Evolutionary conservation across 768 basidiomycete species (phyloP), one percentile per base, ranked within the genome.

Genomic region (Xerocomellus dryophilus): DNA sequence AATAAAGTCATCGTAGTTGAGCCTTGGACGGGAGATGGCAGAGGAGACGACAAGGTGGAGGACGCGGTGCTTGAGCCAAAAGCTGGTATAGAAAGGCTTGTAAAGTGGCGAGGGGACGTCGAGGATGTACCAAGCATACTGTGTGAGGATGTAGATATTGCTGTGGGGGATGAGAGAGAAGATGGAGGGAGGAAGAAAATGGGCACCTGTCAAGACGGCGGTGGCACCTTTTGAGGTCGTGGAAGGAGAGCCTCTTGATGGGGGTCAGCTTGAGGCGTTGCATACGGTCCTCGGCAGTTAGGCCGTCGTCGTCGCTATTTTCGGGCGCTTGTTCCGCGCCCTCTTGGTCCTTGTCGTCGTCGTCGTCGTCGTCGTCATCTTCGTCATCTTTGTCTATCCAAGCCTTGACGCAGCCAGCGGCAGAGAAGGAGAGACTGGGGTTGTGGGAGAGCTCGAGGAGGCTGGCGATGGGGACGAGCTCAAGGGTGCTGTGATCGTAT

Each of bases 81-180:
- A 81, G 0, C 68, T 54, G 1, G 54, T 54, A 60, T 75, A 88
- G 48, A 76, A 78, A 1, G 72, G 67, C 14, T 47, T 44, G 58
- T 89, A 89, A 3, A 50, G 32, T 1, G 47, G 42, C 0, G 81
- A 76, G 0, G 87, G 84, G 2, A 56, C 54, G 11, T 76, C 74
- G 2, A 90, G 74, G 50, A 88, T 84, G 57, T 90, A 90, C 87
- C 87, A 90, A 0, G 86, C 85, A 65, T 70, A 65, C 41, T 73
- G 42, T 0, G 88, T 89, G 42, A 79, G 76, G 27, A 90, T 67
- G 55, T 84, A 89, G 3, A 88, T 78, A 54, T 82, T 81, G 21
- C 86, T 88, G 47, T 6, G 14, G 32, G 47, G 2, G 8, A n/a
- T 66, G 59, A 71, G 59, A 50, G 31, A 5, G 20, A 2, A 43